A percentile compares a stretch with the other conserved stretches of the same genome.
phyloP scores from a whole-genome alignment of 1,284 basidiomycete species.

The Puccinia triticina region DNA sequence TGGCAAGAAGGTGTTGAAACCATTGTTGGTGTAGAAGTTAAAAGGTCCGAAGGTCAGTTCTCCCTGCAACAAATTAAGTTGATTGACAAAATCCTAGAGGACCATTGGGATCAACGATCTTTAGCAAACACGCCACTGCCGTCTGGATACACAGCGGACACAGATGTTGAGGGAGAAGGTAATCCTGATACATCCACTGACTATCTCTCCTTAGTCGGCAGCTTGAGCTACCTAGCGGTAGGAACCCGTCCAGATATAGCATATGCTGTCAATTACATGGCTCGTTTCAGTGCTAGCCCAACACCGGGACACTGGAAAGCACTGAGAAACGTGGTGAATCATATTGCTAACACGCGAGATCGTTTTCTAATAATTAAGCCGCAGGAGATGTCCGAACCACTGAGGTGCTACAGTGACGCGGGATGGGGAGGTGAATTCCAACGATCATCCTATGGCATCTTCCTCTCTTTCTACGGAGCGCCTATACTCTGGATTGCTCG shows the following conservation, averaged over 20 bases:
- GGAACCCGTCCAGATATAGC: too few species aligned
- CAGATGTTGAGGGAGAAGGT: background rate
- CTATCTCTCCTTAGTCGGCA: too few species aligned
- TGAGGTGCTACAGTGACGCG: slow-evolving; percentile 12
- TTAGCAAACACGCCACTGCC: background rate
- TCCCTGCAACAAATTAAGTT: background rate
- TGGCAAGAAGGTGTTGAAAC: background rate
- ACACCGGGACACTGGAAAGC: background rate
- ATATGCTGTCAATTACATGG: too few species aligned
- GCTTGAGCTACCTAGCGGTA: too few species aligned
- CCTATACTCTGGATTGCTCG: slow-evolving; percentile 4
- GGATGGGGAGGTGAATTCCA: slow-evolving; percentile 25
- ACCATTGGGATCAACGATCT: background rate
- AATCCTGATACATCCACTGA: background rate
- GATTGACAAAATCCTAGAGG: background rate
- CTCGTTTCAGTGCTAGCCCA: background rate
- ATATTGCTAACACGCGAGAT: background rate
- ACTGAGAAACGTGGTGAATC: background rate
- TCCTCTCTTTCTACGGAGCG: background rate
- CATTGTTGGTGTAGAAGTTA: background rate
- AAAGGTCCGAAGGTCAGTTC: background rate
- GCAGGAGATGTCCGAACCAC: background rate
- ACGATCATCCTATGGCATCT: background rate
- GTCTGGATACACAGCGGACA: background rate
- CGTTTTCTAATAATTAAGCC: background rate